Base-by-base conservation (phyloP, 345 rosid species). In the Litchi chinensis region DNA sequence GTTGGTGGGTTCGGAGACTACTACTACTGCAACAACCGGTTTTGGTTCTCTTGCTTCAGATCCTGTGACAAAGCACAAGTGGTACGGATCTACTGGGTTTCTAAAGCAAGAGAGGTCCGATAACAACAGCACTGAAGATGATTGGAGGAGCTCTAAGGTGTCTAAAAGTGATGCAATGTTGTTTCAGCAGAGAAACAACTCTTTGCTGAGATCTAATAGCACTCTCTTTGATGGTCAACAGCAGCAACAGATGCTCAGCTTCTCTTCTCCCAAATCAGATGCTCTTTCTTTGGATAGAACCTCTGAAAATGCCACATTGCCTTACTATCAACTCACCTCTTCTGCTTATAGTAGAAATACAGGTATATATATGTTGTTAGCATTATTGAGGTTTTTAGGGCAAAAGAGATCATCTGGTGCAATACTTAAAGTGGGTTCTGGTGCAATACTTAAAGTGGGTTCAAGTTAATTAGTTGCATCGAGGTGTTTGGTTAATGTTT, bases 11-110 rank as follows among this genome's bases (percentile, higher is more conserved):
- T 83, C 90, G 62, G 88, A 73, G 9, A 16, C 28, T 18, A 71
- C 82, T 7, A 6, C 28, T 13, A 74, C 81, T 46, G 71, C 80
- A 12, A 74, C 80, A 12, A 11, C 70, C 62, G 80, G 83, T 74
- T 83, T 81, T 48, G 70, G 69, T 78, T 76, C 82, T 76, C 73
- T 82, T 73, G 85, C 79, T 78, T 86, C 90, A 70, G 90, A 89
- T 89, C 85, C 89, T 86, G 88, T 81, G 69, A 74, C 84, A 56
- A 89, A 87, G 72, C 87, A 80, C 60, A 88, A 81, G 79, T 76
- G 79, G 87, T 85, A 85, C 85, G 91, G 91, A 85, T 90, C 92
- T 79, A 86, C 92, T 78, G 93, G 92, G 78, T 82, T 86, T 28
- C 82, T 86, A 80, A 91, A 82, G 88, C 93, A 87, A 60, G 88